Base-by-base conservation (phyloP, 352 stramenopile species). In the Pythium folliculosum region DNA sequence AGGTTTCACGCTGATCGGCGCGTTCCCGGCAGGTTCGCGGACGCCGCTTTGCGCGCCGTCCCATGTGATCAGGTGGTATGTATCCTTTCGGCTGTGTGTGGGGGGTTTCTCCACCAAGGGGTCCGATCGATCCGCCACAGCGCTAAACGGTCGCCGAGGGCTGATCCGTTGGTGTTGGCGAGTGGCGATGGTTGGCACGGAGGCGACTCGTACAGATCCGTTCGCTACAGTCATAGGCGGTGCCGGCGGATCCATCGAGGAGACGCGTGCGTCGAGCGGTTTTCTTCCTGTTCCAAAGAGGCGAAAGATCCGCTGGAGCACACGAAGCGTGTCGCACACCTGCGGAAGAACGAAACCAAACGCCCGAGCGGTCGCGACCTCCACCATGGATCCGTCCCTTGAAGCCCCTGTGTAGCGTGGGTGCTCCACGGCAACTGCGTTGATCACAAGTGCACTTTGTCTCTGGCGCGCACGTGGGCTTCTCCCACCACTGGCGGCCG, bases 1-100 rank as follows among this genome's bases (percentile, higher is more conserved):
- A n/a, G 23, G 49, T 55, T 55, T 55, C 49, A 27, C 13, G 13
- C 49, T 27, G 49, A 40, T 30, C 48, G 9, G 23, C 37, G 23
- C 7, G 55, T 61, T 61, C 55, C 8, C 55, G 13, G 55, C 38
- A 61, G 38, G 16, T 52, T 61, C 55, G 55, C 9, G 38, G 55
- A 40, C 16, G 22, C 17, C 25, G 32, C 53, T 49, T 37, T 38
- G 22, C 49, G 13, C 17, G 1, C 32, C n/a, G n/a, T 52, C 19
- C n/a, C 27, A 32, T 43, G 10, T 43, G 37, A 43, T 43, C 9
- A 5, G 37, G 9, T 7, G 37, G 44, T 52, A 49, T 32, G 44
- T 52, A 49, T 32, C 27, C 27, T 32, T 32, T 32, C 27, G 27
- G 5, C 27, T 5, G 3, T 5, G 5, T 32, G n/a, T 43, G 37